These are phyloP conservation scores for Cryptococcus sp. DNA, from an alignment of 1,284 basidiomycete species.

Conservation along the genomic window DNA sequence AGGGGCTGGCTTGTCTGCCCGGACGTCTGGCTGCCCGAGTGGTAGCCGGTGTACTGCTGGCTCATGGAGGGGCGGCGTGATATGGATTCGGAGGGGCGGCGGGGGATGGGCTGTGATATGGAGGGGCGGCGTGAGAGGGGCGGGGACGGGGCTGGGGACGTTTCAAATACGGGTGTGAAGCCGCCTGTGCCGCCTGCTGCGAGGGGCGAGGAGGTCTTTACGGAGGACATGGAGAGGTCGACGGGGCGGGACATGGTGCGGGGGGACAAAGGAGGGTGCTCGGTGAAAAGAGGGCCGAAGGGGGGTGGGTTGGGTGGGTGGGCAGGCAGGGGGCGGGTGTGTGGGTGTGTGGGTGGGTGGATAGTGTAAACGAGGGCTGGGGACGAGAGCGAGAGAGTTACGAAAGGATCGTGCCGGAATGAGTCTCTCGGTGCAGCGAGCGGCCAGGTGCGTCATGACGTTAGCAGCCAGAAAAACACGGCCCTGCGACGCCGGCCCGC, in stretches of 20 bases:
- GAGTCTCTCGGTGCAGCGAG: too few species aligned
- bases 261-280: background rate
- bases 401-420: too few species aligned
- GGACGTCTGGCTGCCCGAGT: background rate
- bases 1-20: slow-evolving; percentile 10
- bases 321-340: too few species aligned
- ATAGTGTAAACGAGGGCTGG: too few species aligned
- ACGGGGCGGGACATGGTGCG: slow-evolving; percentile 12
- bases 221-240: slow-evolving; percentile 18
- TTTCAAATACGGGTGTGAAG: slow-evolving; percentile 11
- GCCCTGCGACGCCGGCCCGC: too few species aligned
- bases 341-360: too few species aligned
- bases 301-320: too few species aligned
- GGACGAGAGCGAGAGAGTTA: too few species aligned
- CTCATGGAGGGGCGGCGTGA: slow-evolving; percentile 9
- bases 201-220: slow-evolving; percentile 10
- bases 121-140: slow-evolving; percentile 20
- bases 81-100: slow-evolving; percentile 14
- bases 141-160: slow-evolving; percentile 23
- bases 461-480: too few species aligned
- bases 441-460: too few species aligned
- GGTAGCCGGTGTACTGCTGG: slow-evolving; percentile 2
- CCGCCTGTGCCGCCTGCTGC: slow-evolving; percentile 1
- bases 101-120: slow-evolving; percentile 19
- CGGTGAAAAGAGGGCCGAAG: background rate